Evolutionary conservation across 768 basidiomycete genomes (phyloP).

Genomic region (Strobilomyces confusus): DNA sequence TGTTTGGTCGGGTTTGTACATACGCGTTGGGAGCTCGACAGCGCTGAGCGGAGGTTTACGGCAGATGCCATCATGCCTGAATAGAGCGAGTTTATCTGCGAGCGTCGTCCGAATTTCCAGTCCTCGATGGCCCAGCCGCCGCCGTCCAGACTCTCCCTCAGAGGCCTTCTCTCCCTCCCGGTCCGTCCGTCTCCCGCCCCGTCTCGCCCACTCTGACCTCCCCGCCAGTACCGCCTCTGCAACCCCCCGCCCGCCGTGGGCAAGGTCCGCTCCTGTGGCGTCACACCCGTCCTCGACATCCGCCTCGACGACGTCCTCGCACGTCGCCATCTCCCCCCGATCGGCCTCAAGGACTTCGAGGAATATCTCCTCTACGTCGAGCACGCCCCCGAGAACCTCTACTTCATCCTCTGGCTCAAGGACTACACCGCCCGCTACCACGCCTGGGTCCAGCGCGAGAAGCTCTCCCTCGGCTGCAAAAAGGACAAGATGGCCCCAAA

Average conservation of each 20-base stretch:
- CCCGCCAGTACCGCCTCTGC: constrained; percentile 45
- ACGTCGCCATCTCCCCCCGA: constrained; percentile 73
- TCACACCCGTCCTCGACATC: constrained; percentile 65
- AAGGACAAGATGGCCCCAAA: constrained; percentile 40
- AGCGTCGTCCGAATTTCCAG: neutral
- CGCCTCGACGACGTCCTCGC: constrained; percentile 72
- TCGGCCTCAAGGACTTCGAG: constrained; percentile 73
- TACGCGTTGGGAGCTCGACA: constrained; percentile 13
- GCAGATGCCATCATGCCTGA: constrained; percentile 9
- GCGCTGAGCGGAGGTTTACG: constrained; percentile 11
- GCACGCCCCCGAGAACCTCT: constrained; percentile 72
- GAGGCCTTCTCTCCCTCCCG: constrained; percentile 37
- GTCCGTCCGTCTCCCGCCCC: constrained; percentile 21
- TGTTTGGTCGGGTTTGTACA: neutral
- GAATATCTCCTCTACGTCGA: constrained; percentile 84
- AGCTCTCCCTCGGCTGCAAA: constrained; percentile 27
- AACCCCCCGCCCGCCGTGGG: constrained; percentile 66
- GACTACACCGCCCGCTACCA: constrained; percentile 59
- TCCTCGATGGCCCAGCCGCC: constrained; percentile 28
- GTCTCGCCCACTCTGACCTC: neutral
- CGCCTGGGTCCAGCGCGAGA: constrained; percentile 36
- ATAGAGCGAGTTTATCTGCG: too few species aligned
- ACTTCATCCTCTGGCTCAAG: constrained; percentile 78
- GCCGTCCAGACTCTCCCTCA: constrained; percentile 29
- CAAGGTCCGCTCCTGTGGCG: constrained; percentile 64